Evolutionary conservation across 345 rosid species (phyloP).

Genomic region (Sonneratia caseolaris): DNA sequence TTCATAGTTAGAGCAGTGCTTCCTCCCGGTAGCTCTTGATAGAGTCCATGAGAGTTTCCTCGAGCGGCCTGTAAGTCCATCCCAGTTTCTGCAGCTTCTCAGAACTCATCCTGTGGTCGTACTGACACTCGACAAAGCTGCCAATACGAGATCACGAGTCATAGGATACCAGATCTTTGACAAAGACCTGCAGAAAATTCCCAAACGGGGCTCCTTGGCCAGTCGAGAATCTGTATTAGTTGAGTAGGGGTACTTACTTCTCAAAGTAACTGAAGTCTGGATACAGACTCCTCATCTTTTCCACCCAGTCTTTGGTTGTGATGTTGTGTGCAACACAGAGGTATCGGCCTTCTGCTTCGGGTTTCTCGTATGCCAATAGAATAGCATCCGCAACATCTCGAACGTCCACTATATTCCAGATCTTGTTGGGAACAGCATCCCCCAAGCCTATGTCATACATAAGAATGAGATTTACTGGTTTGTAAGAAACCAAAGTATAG

Average conservation of each 20-base stretch:
- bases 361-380: constrained; percentile 12
- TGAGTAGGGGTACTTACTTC: constrained; percentile 3
- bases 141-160: neutral
- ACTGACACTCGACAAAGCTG: constrained; percentile 28
- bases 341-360: constrained; percentile 15
- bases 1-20: constrained; percentile 21
- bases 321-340: constrained; percentile 12
- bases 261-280: constrained; percentile 14
- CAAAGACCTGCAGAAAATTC: no score
- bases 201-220: no score
- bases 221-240: no score
- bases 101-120: constrained; percentile 1
- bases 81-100: constrained; percentile 29
- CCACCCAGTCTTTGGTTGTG: constrained; percentile 5
- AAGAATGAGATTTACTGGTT: neutral
- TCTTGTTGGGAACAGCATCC: constrained; percentile 7
- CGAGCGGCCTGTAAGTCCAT: constrained; percentile 43
- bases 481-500: no score
- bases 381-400: constrained; percentile 13
- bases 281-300: constrained; percentile 14
- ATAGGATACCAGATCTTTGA: no score
- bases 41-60: constrained; percentile 44
- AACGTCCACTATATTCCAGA: constrained; percentile 6
- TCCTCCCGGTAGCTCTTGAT: constrained; percentile 33
- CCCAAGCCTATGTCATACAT: neutral